Percentiles rank a stretch among this genome's conserved stretches.
Conservation (phyloP, 2,329 filamentous ascomycete species). For the Phoma sp. region DNA sequence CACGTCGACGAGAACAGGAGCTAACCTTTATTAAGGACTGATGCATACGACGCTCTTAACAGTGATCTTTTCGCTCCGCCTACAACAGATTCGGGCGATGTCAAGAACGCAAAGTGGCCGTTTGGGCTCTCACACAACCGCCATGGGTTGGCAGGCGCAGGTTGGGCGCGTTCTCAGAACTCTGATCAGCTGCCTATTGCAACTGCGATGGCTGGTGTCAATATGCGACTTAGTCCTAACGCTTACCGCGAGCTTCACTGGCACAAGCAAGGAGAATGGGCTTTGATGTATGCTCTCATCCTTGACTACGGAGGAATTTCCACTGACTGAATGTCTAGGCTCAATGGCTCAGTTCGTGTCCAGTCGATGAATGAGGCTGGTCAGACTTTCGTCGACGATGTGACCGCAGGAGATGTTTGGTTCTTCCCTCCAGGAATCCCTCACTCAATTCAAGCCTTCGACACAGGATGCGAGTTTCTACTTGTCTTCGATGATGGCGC, state of each 20-base stretch:
- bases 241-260: slow-evolving; percentile 70
- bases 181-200: slow-evolving; percentile 47
- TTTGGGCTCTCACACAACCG: slow-evolving; percentile 51
- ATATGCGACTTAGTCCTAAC: slow-evolving; percentile 51
- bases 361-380: slow-evolving; percentile 61
- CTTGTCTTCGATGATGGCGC: slow-evolving; percentile 65
- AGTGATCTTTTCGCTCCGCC: slow-evolving; percentile 50
- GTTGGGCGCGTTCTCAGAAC: slow-evolving; percentile 53
- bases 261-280: slow-evolving; percentile 61
- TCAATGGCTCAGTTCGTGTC: slow-evolving; percentile 60
- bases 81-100: slow-evolving; percentile 48
- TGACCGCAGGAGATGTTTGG: slow-evolving; percentile 50
- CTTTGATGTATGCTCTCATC: slow-evolving; percentile 47
- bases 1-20: accelerated
- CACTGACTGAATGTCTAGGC: slow-evolving; percentile 1
- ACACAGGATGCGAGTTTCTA: slow-evolving; percentile 59
- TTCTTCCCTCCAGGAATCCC: slow-evolving; percentile 48
- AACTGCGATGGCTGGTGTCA: slow-evolving; percentile 52
- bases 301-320: not conserved
- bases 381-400: slow-evolving; percentile 50
- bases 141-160: slow-evolving; percentile 48
- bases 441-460: slow-evolving; percentile 61
- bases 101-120: slow-evolving; percentile 52
- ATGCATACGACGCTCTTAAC: slow-evolving; percentile 48
- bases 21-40: slow-evolving; percentile 4